Conservation (phyloP, 805 yeast species). For the Alloascoidea hylecoeti region DNA sequence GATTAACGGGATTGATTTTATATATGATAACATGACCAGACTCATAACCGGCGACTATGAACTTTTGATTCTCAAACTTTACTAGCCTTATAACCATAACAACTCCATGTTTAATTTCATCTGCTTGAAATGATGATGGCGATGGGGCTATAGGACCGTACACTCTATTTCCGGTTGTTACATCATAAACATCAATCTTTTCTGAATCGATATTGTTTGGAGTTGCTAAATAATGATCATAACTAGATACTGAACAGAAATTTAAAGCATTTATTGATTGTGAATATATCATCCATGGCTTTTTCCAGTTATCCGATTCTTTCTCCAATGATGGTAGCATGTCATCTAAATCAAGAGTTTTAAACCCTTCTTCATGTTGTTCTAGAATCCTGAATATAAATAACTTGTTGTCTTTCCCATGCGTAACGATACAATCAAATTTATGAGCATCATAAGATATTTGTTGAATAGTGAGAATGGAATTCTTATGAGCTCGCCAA, state of each 20-base stretch:
- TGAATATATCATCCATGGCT: conserved; percentile 23
- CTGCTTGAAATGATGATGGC: conserved; percentile 7
- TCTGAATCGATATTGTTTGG: conserved; percentile 57
- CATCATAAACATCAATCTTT: conserved; percentile 43
- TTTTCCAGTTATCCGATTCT: conserved; percentile 11
- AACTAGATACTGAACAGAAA: conserved; percentile 45
- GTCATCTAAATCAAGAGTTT: conserved; percentile 22
- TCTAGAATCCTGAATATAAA: conserved; percentile 16
- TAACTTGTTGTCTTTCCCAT: conserved; percentile 48
- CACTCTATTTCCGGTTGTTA: conserved; percentile 10
- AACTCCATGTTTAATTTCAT: conserved; percentile 37
- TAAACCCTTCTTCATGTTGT: conserved; percentile 17
- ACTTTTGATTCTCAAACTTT: conserved; percentile 11
- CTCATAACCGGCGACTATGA: conserved; percentile 50
- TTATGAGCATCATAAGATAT: conserved; percentile 11
- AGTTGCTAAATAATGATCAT: conserved; percentile 27
- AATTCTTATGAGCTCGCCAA: conserved; percentile 46
- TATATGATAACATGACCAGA: conserved; percentile 43
- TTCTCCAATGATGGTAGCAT: conserved; percentile 11
- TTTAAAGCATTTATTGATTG: conserved; percentile 65
- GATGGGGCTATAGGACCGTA: conserved; percentile 8
- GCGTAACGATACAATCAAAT: conserved; percentile 38
- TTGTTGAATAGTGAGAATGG: conserved; percentile 35
- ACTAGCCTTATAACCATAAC: conserved; percentile 41
- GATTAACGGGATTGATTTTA: no score